A percentile compares a stretch with the other conserved stretches of the same genome.
Evolutionary conservation across 176 grass and related monocot genomes (phyloP).

Genomic region (Carex kokanica): DNA sequence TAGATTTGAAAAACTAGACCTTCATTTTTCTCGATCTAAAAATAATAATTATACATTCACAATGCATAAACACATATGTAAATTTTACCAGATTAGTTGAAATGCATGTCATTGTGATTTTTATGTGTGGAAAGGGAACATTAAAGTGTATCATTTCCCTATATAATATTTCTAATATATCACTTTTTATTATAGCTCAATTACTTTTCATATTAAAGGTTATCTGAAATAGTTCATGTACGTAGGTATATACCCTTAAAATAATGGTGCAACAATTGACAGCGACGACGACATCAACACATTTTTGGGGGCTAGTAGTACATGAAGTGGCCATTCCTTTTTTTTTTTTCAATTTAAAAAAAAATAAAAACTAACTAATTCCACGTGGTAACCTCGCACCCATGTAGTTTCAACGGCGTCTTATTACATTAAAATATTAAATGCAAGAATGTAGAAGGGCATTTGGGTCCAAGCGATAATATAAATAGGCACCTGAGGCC

Average conservation of each 20-base stretch:
- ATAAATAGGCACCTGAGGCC: conserved; percentile 1
- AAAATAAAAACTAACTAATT: not conserved
- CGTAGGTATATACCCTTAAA: not conserved
- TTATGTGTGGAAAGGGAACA: not conserved
- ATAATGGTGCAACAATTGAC: not conserved
- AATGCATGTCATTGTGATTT: not conserved
- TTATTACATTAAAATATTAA: conserved; percentile 16
- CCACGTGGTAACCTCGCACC: conserved; percentile 7
- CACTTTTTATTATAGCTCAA: not conserved
- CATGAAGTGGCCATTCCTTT: not conserved
- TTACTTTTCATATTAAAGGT: not conserved
- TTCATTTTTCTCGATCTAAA: too few species aligned
- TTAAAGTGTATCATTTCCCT: not conserved
- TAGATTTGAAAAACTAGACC: too few species aligned
- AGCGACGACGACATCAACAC: not conserved
- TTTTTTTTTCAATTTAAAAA: not conserved
- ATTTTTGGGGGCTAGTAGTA: not conserved
- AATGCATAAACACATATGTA: not conserved
- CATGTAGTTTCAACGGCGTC: not conserved
- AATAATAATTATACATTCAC: not conserved
- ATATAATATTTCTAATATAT: not conserved
- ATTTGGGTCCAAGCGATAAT: not conserved
- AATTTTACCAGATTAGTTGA: not conserved
- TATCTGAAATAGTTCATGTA: conserved; percentile 5
- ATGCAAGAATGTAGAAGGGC: not conserved